Evolutionary conservation across 257 asterid genomes (phyloP).

Genomic region (Solanum sejunctum): DNA sequence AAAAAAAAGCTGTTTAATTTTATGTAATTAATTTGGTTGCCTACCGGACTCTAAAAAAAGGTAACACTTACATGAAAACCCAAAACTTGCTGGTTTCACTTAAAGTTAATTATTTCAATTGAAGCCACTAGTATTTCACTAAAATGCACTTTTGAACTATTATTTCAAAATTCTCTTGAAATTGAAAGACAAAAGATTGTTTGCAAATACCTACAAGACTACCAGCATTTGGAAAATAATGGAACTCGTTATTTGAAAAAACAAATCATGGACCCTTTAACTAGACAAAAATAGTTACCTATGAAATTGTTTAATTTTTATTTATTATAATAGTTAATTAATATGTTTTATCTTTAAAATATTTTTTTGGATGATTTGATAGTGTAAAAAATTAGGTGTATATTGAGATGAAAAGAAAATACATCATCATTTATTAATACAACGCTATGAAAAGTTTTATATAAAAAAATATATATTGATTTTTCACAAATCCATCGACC

Average conservation of each 20-base stretch:
- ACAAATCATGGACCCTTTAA: too few species aligned
- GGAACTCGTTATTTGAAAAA: neutral
- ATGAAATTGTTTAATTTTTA: neutral
- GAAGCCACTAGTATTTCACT: too few species aligned
- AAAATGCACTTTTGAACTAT: neutral
- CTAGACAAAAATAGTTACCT: neutral
- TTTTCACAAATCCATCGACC: neutral
- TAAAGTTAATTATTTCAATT: too few species aligned
- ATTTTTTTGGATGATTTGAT: neutral
- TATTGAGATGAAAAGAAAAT: too few species aligned
- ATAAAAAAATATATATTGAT: neutral
- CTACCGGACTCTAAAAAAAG: too few species aligned
- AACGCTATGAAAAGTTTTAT: neutral
- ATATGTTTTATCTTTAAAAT: too few species aligned
- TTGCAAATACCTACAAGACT: neutral
- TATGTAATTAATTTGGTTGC: too few species aligned
- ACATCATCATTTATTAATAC: too few species aligned
- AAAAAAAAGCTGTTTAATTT: too few species aligned
- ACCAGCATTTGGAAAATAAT: neutral
- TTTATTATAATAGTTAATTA: too few species aligned
- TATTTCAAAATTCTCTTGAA: neutral
- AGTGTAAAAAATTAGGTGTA: neutral
- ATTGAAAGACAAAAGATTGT: neutral
- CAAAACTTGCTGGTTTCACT: too few species aligned
- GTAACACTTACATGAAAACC: too few species aligned